These are phyloP conservation scores for Zymoseptoria pseudotritici DNA, from an alignment of 2,329 filamentous ascomycete species.

Conservation along the genomic window DNA sequence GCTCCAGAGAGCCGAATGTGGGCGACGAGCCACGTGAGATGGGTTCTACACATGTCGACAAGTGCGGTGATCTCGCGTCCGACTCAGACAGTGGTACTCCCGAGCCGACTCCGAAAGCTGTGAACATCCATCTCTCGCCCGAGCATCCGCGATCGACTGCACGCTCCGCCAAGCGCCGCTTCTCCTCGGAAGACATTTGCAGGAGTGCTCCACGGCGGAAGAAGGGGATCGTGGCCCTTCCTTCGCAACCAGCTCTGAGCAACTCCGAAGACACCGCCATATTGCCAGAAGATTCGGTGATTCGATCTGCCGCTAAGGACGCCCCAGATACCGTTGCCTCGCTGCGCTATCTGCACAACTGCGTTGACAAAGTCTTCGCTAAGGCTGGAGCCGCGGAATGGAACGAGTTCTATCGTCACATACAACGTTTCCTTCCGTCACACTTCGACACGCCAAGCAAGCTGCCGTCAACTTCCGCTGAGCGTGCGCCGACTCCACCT, in stretches of 20 bases:
- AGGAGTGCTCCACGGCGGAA: background rate
- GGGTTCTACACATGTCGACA: conserved; percentile 11
- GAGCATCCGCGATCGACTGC: background rate
- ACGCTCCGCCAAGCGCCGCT: background rate
- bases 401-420: background rate
- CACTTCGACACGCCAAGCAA: background rate
- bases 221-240: background rate
- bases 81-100: conserved; percentile 6
- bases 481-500: background rate
- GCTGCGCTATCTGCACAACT: background rate
- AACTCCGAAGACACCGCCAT: conserved; percentile 1
- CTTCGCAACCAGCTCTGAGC: background rate
- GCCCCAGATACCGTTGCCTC: background rate
- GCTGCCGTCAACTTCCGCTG: background rate
- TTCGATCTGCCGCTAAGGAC: background rate
- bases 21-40: conserved; percentile 1
- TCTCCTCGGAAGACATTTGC: background rate
- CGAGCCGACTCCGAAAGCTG: background rate
- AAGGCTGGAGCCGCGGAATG: background rate
- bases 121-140: background rate
- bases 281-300: background rate
- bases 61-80: conserved; percentile 9
- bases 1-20: background rate
- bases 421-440: background rate
- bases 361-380: background rate